A percentile compares a stretch with the other conserved stretches of the same genome.
Conservation (phyloP, 768 basidiomycete species). For the Pleurotus eryngii region DNA sequence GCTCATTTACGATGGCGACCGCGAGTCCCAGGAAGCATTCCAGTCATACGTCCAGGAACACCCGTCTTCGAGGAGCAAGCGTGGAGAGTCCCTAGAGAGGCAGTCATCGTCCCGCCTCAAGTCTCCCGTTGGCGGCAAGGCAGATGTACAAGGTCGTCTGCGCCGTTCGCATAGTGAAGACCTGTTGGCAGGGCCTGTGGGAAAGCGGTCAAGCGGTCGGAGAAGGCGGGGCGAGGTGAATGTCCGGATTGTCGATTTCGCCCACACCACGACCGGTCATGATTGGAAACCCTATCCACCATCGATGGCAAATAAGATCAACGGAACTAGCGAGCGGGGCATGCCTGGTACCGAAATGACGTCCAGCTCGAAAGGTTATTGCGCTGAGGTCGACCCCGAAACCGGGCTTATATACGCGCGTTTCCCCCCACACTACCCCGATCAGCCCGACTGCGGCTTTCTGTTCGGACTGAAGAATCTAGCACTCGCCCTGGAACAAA, state of each 20-base stretch:
- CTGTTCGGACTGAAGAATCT: constrained; percentile 86
- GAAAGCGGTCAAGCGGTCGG: constrained; percentile 59
- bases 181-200: constrained; percentile 62
- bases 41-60: constrained; percentile 59
- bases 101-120: constrained; percentile 29
- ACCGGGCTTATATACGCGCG: constrained; percentile 86
- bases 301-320: constrained; percentile 23
- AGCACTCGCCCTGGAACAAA: constrained; percentile 68
- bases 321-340: background rate
- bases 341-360: constrained; percentile 33
- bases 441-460: constrained; percentile 92
- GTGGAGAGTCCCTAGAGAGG: constrained; percentile 77
- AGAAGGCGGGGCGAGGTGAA: constrained; percentile 88
- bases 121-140: constrained; percentile 31
- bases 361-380: constrained; percentile 70
- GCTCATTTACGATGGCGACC: constrained; percentile 96
- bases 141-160: constrained; percentile 41
- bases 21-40: constrained; percentile 78
- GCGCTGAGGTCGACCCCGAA: constrained; percentile 76
- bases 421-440: constrained; percentile 90
- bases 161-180: constrained; percentile 83
- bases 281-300: constrained; percentile 78
- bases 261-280: constrained; percentile 92
- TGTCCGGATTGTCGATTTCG: constrained; percentile 97
- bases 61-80: constrained; percentile 65